A percentile compares a stretch with the other conserved stretches of the same genome.
phyloP scores from a whole-genome alignment of 2,329 filamentous ascomycete genomes.

The Coniochaeta sp. region DNA sequence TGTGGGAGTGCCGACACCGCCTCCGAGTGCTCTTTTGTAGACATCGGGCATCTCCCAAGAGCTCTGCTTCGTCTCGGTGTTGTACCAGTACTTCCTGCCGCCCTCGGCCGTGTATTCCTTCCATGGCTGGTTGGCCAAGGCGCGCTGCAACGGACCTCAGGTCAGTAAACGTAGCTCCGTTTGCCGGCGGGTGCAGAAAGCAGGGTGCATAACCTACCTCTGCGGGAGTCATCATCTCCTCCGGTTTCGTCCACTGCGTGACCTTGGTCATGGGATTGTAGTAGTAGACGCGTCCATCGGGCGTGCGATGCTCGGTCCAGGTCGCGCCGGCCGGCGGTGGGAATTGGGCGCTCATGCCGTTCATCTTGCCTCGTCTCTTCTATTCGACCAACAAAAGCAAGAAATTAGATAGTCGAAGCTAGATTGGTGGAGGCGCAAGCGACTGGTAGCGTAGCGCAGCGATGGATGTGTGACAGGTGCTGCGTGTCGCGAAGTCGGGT shows the following conservation, averaged over 20 bases:
- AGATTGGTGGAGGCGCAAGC: not conserved
- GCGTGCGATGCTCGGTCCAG: constrained; percentile 77
- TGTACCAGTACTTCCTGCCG: constrained; percentile 92
- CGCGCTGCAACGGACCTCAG: constrained; percentile 47
- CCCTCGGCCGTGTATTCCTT: constrained; percentile 84
- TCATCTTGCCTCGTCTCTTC: constrained; percentile 41
- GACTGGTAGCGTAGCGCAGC: not conserved
- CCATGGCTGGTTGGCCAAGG: constrained; percentile 78
- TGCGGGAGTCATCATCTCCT: constrained; percentile 74
- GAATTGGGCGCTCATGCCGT: constrained; percentile 40
- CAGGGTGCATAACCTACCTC: constrained; percentile 50
- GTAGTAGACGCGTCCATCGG: constrained; percentile 83
- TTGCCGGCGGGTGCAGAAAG: not conserved
- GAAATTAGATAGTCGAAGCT: not conserved
- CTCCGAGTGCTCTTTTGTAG: constrained; percentile 68
- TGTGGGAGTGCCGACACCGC: constrained; percentile 40
- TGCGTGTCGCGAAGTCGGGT: not conserved
- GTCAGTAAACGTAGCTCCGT: not conserved
- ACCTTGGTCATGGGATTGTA: constrained; percentile 80
- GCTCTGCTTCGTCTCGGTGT: constrained; percentile 84
- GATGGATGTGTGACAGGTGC: not conserved
- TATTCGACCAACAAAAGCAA: not conserved
- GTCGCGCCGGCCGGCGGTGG: constrained; percentile 25
- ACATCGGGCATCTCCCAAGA: constrained; percentile 89
- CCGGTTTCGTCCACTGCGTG: constrained; percentile 92